Evolutionary conservation across 306 rosid genomes (phyloP), one percentile per base, ranked within the genome.

Genomic region (Cyamopsis tetragonoloba): DNA sequence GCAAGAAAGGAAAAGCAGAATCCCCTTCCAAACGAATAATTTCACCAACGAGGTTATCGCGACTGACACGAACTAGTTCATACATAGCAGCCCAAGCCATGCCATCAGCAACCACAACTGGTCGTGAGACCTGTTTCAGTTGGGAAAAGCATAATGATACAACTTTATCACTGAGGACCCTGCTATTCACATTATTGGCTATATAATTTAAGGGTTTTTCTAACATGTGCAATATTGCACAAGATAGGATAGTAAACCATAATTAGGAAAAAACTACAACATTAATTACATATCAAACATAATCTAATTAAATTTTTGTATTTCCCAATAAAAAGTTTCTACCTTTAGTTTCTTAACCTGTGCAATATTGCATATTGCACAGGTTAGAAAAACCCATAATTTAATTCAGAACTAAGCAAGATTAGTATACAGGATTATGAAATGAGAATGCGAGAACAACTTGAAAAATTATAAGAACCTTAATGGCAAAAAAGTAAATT

Each of bases 11-110:
- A 37, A 37, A 37, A 60, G 96, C 91, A 62, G 96, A 88, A 75
- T 88, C 81, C 71, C 96, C 91, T 62, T 88, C 91, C 59, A 88
- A 68, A 5, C 96, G 79, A 84, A 88, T 88, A 65, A 88, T 88
- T 80, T 88, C 96, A 66, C 96, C 96, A 72, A 88, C 86, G 66
- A 86, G 77, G 59, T 79, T 84, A 80, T 89, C 96, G 23, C 75
- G 86, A 55, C 96, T 92, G 8, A 89, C 96, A 76, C 96, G 92
- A 48, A 86, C 96, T 22, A 89, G 74, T 71, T 89, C 96, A 60
- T 86, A 86, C 96, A 89, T 89, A 28, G 96, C 92, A 53, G 96
- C 92, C 65, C 96, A 92, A 5, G 74, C 89, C 96, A 89, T 89
- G 77, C 96, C 96, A 86, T 86, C 92, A 1, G 96, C 96, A 17